Percentiles rank a stretch among this genome's conserved stretches.
Conservation (phyloP, 192 early-diverging fungal genomes). For the Backusella psychrophila region DNA sequence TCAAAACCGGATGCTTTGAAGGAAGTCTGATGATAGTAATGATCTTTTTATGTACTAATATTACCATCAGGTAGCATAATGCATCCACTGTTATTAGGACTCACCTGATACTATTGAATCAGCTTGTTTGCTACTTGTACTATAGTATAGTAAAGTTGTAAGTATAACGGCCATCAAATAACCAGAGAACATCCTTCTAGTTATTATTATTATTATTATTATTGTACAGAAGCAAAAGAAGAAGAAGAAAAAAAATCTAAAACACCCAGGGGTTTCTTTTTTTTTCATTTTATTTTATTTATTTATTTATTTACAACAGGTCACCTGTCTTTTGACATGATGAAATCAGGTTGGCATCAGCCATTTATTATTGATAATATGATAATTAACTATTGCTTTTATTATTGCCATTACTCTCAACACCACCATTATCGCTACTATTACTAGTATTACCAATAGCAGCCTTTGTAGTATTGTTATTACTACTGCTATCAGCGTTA, state of each 20-base stretch:
- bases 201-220: not conserved
- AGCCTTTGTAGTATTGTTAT: not conserved
- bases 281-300: not conserved
- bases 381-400: not conserved
- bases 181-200: not conserved
- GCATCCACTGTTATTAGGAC: not conserved
- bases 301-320: not conserved
- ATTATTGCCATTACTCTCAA: not conserved
- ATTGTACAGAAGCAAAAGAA: not conserved
- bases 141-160: not conserved
- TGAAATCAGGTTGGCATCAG: conserved; percentile 2
- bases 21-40: not conserved
- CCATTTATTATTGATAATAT: not conserved
- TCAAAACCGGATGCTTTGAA: not conserved
- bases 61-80: not conserved
- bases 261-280: not conserved
- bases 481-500: not conserved
- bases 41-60: not conserved
- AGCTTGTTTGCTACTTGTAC: not conserved
- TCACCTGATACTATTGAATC: not conserved
- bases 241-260: not conserved
- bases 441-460: not conserved
- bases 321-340: not conserved
- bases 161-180: not conserved
- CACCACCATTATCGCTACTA: not conserved